Evolutionary conservation across 148 eudicot species (phyloP), one percentile per base, ranked within the genome.

Genomic region (Talinum fruticosum): DNA sequence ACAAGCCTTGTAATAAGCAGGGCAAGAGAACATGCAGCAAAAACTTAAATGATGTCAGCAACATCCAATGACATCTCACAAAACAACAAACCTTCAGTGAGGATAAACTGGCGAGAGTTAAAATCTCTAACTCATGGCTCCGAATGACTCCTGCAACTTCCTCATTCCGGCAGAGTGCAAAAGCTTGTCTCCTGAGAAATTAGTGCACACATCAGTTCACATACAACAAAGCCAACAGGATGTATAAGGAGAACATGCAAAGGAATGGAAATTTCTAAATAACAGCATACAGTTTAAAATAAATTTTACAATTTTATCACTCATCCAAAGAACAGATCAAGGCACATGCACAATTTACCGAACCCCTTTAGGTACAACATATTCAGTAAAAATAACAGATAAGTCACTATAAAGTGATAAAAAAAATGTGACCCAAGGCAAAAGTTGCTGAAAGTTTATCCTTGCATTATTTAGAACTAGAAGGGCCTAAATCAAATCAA

Each of bases 31-130:
- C 72, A 38, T 10, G 29, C 23, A 47, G 24, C 47, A 69, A 69
- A 70, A 8, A 35, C 35, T 28, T 28, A 12, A 21, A 36, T 45
- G 14, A 47, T 35, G 38, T 53, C 8, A 67, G 32, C 67, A 59
- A 30, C 36, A 51, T 51, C 26, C 44, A 38, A n/a, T 18, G 15
- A 73, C 35, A 66, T 26, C 6, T 36, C 32, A 78, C 10, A 74
- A 32, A 23, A 65, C 87, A 70, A 54, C 87, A 70, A 54, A 96
- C 97, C 86, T 83, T 81, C 74, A 93, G 69, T 37, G 94, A 87
- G 76, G 97, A 93, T 72, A 91, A 62, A 68, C 81, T 76, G 54
- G 97, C 97, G 66, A 93, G 97, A 69, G 99, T 91, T 33, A 83
- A 66, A 68, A 96, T 90, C 82, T 92, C 99, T 57, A 87, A 75